Conservation (phyloP, 768 basidiomycete species). For the Auricularia heimuer region DNA sequence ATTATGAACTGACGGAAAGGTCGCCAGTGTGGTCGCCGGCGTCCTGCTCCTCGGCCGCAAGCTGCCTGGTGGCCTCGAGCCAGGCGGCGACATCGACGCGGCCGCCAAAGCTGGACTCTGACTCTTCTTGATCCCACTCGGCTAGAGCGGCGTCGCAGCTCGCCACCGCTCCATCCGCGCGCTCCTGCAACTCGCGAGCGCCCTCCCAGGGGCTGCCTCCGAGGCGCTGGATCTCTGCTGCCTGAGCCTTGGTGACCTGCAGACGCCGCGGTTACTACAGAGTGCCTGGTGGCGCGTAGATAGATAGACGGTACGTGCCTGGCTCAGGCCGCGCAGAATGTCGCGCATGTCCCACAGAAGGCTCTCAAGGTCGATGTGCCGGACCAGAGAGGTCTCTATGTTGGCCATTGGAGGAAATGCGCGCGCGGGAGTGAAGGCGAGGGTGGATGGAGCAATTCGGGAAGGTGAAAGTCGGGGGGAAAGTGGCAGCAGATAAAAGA, state of each 20-base stretch:
- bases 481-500: too few relatives aligned
- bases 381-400: background rate
- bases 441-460: too few relatives aligned
- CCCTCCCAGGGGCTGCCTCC: background rate
- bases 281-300: too few relatives aligned
- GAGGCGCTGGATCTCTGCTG: slow-evolving; percentile 1
- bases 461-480: too few relatives aligned
- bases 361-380: background rate
- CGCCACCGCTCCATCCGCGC: background rate
- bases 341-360: slow-evolving; percentile 2
- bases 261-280: too few relatives aligned
- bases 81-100: background rate
- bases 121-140: background rate
- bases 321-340: background rate
- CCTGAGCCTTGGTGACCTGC: background rate
- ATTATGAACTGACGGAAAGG: background rate
- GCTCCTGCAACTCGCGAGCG: slow-evolving; percentile 2
- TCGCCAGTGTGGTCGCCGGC: background rate
- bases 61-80: background rate
- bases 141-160: background rate
- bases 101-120: background rate
- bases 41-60: background rate
- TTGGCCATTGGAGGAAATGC: background rate
- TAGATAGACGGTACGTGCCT: background rate
- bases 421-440: too few relatives aligned